A percentile compares a stretch with the other conserved stretches of the same genome.
Conservation (phyloP, 768 basidiomycete species). For the Rhodotorula taiwanensis region DNA sequence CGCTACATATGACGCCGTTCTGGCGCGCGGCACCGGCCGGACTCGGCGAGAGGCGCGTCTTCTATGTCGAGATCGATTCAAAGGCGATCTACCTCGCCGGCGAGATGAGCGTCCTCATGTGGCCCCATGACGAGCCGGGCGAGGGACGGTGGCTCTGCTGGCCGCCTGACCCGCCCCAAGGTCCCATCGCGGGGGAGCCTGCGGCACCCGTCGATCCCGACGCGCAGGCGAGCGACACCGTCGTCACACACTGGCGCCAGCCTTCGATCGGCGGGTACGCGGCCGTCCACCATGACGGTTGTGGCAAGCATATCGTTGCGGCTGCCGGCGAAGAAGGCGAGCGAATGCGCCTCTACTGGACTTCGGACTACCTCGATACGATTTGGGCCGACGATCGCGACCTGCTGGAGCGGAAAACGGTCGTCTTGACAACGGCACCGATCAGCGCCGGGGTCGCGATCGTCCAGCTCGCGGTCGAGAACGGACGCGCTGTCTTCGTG, state of each 20-base stretch:
- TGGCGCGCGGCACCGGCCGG: background rate
- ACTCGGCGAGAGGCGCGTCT: background rate
- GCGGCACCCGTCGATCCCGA: background rate
- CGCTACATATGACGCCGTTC: background rate
- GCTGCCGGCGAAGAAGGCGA: background rate
- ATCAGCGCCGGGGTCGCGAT: background rate
- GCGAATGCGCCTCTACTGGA: background rate
- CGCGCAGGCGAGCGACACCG: too few species aligned
- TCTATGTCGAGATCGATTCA: conserved; percentile 23
- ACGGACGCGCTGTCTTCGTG: conserved; percentile 16
- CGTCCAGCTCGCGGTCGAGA: conserved; percentile 28
- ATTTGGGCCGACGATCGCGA: background rate
- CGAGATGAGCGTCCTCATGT: background rate
- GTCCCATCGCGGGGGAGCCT: background rate
- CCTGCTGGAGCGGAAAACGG: conserved; percentile 12
- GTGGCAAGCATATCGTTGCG: conserved; percentile 3
- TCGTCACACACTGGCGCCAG: too few species aligned
- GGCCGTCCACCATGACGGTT: conserved; percentile 24
- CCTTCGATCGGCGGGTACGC: background rate
- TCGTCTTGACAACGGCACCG: background rate
- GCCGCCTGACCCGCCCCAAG: background rate
- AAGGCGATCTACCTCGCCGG: conserved; percentile 1
- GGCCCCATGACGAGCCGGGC: background rate
- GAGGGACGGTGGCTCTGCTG: background rate
- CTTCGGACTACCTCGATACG: background rate